These are phyloP conservation scores for Candida nanaspora DNA, from an alignment of 805 yeast species.

Conservation along the genomic window DNA sequence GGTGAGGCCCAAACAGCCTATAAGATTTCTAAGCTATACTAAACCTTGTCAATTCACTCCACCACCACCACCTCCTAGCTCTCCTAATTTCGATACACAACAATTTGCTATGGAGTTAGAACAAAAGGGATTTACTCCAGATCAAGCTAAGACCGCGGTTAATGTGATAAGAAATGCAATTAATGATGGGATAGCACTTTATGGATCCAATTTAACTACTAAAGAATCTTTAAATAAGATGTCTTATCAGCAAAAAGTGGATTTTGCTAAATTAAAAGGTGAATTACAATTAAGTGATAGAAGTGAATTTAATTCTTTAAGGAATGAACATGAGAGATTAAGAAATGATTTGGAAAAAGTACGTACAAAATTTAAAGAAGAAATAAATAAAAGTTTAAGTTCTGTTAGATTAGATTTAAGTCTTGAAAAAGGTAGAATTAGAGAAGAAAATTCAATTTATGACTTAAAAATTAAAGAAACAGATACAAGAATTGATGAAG, in stretches of 20 bases:
- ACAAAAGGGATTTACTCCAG: slow-evolving; percentile 60
- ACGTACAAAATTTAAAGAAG: slow-evolving; percentile 80
- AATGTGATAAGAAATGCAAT: slow-evolving; percentile 66
- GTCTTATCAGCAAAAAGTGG: slow-evolving; percentile 94
- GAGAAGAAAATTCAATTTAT: slow-evolving; percentile 90
- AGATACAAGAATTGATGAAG: slow-evolving; percentile 92
- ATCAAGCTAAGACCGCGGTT: slow-evolving; percentile 79
- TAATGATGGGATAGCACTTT: slow-evolving; percentile 70
- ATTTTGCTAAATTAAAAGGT: slow-evolving; percentile 89
- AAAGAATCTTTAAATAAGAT: slow-evolving; percentile 76
- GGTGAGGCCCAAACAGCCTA: background rate
- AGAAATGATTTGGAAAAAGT: slow-evolving; percentile 80
- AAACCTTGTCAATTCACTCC: background rate
- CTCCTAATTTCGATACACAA: slow-evolving; percentile 63
- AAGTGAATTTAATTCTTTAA: slow-evolving; percentile 73
- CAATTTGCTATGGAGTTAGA: slow-evolving; percentile 61
- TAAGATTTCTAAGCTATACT: background rate
- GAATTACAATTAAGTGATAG: slow-evolving; percentile 85
- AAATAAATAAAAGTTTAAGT: slow-evolving; percentile 83
- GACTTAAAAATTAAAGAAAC: slow-evolving; percentile 93
- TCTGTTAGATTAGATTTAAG: slow-evolving; percentile 87
- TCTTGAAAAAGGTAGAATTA: slow-evolving; percentile 88
- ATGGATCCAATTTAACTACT: slow-evolving; percentile 73
- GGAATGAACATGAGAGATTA: slow-evolving; percentile 81
- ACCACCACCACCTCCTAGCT: background rate